Percentiles rank a stretch among this genome's conserved stretches.
Evolutionary conservation across 2,329 filamentous ascomycete genomes (phyloP).

Genomic region (Aspergillus tanneri): DNA sequence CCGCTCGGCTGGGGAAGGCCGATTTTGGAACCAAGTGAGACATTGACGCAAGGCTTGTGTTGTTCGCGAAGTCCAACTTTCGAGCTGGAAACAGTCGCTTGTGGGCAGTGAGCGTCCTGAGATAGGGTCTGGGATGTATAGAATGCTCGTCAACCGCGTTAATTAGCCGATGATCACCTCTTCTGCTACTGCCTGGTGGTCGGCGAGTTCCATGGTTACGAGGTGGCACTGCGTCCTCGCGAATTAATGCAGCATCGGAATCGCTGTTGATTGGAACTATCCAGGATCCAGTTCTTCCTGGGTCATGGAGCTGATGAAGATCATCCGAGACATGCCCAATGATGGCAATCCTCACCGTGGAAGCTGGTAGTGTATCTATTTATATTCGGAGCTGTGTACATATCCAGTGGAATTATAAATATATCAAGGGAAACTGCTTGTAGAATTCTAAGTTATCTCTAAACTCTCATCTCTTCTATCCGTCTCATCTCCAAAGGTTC

Average conservation of each 20-base stretch:
- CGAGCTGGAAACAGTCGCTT: neutral
- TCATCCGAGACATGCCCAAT: constrained; percentile 8
- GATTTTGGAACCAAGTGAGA: constrained; percentile 7
- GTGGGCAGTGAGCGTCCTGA: too few species aligned
- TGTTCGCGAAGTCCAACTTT: neutral
- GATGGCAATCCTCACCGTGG: neutral
- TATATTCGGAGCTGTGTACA: neutral
- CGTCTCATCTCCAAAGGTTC: neutral
- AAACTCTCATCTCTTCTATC: neutral
- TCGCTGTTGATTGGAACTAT: constrained; percentile 1
- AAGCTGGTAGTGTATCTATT: neutral
- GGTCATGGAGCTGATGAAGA: neutral
- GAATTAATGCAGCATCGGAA: neutral
- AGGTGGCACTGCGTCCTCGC: constrained; percentile 4
- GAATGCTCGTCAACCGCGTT: too few species aligned
- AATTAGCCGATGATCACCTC: neutral
- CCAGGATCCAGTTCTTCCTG: neutral
- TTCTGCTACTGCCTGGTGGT: neutral
- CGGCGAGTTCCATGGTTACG: neutral
- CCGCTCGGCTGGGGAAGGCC: too few species aligned
- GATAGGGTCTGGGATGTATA: too few species aligned
- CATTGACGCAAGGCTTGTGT: constrained; percentile 5
- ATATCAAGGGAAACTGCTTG: neutral
- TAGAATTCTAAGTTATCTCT: neutral
- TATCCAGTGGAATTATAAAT: neutral